Conservation (phyloP, 305 asterid genomes). For the Andrographis paniculata region DNA sequence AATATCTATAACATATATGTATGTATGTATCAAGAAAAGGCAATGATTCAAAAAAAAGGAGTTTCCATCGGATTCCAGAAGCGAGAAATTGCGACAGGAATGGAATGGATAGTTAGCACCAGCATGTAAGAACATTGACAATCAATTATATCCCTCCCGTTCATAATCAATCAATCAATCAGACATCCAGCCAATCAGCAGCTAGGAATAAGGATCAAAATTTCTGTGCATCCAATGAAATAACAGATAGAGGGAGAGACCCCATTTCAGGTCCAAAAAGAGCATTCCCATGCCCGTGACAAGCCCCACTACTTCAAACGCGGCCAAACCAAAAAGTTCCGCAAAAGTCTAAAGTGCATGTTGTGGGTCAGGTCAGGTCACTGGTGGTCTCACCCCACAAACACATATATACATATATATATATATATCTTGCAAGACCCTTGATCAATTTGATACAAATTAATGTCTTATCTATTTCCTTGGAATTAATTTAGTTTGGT, state of each 20-base stretch:
- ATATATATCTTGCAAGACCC: slow-evolving; percentile 29
- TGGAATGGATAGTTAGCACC: neutral
- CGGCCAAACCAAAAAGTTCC: slow-evolving; percentile 13
- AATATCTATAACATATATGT: too few species aligned
- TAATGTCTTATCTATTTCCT: slow-evolving; percentile 10
- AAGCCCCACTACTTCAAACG: slow-evolving; percentile 10
- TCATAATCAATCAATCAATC: slow-evolving; percentile 30
- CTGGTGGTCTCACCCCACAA: slow-evolving; percentile 1
- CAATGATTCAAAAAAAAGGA: slow-evolving; percentile 18
- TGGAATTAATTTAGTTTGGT: slow-evolving; percentile 9
- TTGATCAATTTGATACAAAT: slow-evolving; percentile 5
- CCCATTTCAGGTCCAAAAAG: slow-evolving; percentile 32
- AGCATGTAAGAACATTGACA: slow-evolving; percentile 17
- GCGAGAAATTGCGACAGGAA: slow-evolving; percentile 15
- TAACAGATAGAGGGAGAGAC: slow-evolving; percentile 55
- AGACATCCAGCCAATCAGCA: slow-evolving; percentile 40
- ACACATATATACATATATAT: too few species aligned
- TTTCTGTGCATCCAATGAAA: slow-evolving; percentile 37
- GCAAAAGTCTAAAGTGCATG: slow-evolving; percentile 22
- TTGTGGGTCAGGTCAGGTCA: slow-evolving; percentile 37
- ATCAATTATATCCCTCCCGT: slow-evolving; percentile 26
- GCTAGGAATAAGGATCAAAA: slow-evolving; percentile 29
- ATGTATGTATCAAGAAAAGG: too few species aligned
- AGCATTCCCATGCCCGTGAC: neutral
- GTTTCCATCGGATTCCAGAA: slow-evolving; percentile 27